Base-by-base conservation (phyloP, 1,284 basidiomycete genomes). In the Ustilago xerochloae region DNA sequence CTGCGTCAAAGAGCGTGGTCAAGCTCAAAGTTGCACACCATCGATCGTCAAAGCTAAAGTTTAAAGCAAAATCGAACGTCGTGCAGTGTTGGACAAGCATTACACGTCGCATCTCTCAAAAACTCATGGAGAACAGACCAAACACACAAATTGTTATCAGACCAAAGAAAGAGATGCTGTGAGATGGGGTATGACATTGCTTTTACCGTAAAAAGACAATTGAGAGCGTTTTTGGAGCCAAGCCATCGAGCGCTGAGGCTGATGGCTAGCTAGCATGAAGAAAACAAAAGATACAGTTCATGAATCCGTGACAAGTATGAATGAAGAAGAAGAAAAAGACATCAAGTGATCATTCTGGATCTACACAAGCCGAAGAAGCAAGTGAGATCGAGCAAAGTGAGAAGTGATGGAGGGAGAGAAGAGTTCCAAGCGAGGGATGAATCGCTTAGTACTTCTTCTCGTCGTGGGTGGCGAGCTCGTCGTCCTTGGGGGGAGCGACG, bases 401-500 rank as follows among this genome's bases (percentile, higher is more conserved):
- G 24, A 46, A n/a, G 33, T 51, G 36, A 41, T 30, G 41, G 36
- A 41, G 13, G 30, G 24, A 43, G 28, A 36, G 39, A 26, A 35
- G 20, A 16, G 24, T 8, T 18, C 6, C 38, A 41, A 52, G 50
- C 50, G 32, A 10, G 45, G 29, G 24, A 32, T 24, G 30, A 33
- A 24, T 48, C 6, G 46, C 47, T 68, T 72, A 75, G 69, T 67
- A 45, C 63, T 76, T 68, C 68, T 79, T 79, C 66, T 68, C 74
- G 55, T 76, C 68, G 59, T 70, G 71, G 33, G 77, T 76, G 46
- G 66, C 72, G 33, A 66, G 38, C 69, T 77, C 75, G 66, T 77
- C 75, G 33, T 71, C 75, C 63, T 71, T 73, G 55, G 43, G 35
- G 36, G 59, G 55, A 32, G 59, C 63, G 47, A 67, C 76, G 33